Conservation (phyloP, 768 basidiomycete genomes). For the Lactarius deliciosus region DNA sequence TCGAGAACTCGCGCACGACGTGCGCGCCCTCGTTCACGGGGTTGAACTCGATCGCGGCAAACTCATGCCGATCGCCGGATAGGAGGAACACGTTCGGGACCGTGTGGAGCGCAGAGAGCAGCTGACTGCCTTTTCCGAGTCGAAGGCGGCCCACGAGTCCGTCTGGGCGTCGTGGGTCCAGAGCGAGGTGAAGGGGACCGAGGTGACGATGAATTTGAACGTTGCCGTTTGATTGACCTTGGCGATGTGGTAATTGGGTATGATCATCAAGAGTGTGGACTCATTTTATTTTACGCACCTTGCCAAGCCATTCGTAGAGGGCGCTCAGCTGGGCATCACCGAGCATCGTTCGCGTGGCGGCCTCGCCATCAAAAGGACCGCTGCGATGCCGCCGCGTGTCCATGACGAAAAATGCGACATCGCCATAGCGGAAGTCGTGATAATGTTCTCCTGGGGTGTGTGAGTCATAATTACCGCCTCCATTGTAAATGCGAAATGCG, state of each 20-base stretch:
- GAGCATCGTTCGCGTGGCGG: constrained; percentile 58
- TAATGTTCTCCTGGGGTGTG: constrained; percentile 46
- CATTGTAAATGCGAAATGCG: constrained; percentile 64
- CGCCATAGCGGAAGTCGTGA: constrained; percentile 63
- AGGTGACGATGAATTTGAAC: constrained; percentile 76
- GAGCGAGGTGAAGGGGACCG: constrained; percentile 72
- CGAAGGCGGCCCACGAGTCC: constrained; percentile 73
- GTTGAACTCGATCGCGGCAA: constrained; percentile 66
- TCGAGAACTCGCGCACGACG: constrained; percentile 62
- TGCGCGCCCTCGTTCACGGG: constrained; percentile 37
- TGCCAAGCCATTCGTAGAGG: constrained; percentile 60
- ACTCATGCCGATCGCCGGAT: constrained; percentile 78
- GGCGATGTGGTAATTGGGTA: background rate
- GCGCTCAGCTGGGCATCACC: constrained; percentile 62
- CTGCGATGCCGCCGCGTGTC: constrained; percentile 66
- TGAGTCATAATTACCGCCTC: constrained; percentile 61
- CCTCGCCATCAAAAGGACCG: constrained; percentile 39
- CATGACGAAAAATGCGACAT: constrained; percentile 75
- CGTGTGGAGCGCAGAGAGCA: constrained; percentile 58
- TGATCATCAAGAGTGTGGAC: background rate
- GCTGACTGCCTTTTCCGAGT: constrained; percentile 54
- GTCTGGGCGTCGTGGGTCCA: constrained; percentile 61
- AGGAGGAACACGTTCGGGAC: constrained; percentile 71
- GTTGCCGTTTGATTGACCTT: constrained; percentile 67
- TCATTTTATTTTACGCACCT: constrained; percentile 37